These are phyloP conservation scores for Lasiosphaeria hispida DNA, from an alignment of 495 filamentous ascomycete species.

Conservation along the genomic window DNA sequence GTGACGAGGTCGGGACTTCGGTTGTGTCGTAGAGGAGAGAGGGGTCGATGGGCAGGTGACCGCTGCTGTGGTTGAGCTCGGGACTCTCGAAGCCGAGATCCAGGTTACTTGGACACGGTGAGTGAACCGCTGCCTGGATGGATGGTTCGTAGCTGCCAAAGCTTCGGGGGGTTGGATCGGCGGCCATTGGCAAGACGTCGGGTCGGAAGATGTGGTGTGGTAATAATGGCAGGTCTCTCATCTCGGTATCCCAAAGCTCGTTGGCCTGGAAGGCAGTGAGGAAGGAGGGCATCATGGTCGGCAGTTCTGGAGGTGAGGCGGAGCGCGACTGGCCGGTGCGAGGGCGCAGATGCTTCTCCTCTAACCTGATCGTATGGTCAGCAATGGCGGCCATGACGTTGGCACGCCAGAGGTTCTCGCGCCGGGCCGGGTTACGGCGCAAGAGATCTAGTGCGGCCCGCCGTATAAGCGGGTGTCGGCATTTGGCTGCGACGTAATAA, in stretches of 20 bases:
- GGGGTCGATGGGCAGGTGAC: conserved; percentile 29
- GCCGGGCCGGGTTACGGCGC: conserved; percentile 29
- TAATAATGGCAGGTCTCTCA: conserved; percentile 11
- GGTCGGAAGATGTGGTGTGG: neutral
- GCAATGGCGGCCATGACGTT: conserved; percentile 36
- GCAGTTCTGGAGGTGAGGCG: conserved; percentile 14
- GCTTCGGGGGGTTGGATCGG: neutral
- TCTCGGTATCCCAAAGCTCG: conserved; percentile 16
- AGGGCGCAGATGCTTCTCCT: conserved; percentile 29
- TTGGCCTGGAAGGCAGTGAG: conserved; percentile 6
- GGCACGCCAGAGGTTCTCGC: conserved; percentile 42
- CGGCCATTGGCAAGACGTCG: neutral
- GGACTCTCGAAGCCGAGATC: neutral
- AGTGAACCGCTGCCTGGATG: no score
- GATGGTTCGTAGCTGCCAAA: neutral
- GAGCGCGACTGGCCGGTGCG: conserved; percentile 12
- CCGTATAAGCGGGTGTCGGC: conserved; percentile 44
- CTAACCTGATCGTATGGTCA: conserved; percentile 29
- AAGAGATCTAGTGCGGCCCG: conserved; percentile 41
- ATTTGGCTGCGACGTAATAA: conserved; percentile 51
- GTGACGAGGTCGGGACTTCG: conserved; percentile 14
- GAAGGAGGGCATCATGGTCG: neutral
- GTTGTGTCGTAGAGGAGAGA: conserved; percentile 25
- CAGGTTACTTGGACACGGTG: neutral
- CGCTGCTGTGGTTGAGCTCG: conserved; percentile 10